Evolutionary conservation across 768 basidiomycete genomes (phyloP).

Genomic region (Lanmaoa pseudosensibilis): DNA sequence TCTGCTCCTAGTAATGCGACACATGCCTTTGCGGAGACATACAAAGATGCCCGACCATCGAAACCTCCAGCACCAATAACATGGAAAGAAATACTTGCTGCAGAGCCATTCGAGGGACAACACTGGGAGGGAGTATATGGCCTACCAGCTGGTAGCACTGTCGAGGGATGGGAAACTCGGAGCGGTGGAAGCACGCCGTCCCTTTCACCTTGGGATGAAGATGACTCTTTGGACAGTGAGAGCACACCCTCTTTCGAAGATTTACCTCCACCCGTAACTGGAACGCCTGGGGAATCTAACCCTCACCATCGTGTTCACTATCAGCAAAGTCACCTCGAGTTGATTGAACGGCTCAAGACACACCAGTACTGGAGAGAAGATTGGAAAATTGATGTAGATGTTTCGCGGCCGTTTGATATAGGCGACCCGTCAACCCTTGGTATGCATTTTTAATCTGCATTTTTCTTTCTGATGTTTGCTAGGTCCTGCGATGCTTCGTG

Average conservation of each 20-base stretch:
- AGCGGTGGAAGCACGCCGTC: constrained; percentile 65
- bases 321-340: constrained; percentile 39
- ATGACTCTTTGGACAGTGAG: constrained; percentile 35
- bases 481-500: constrained; percentile 49
- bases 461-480: background rate
- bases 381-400: constrained; percentile 53
- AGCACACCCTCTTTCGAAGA: constrained; percentile 16
- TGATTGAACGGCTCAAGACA: constrained; percentile 60
- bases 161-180: constrained; percentile 43
- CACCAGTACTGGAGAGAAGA: constrained; percentile 75
- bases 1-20: constrained; percentile 50
- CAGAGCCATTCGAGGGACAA: constrained; percentile 83
- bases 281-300: background rate
- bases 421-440: constrained; percentile 76
- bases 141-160: constrained; percentile 46
- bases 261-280: constrained; percentile 6
- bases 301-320: background rate
- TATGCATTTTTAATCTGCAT: constrained; percentile 23
- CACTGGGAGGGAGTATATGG: constrained; percentile 81
- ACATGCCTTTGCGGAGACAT: constrained; percentile 51
- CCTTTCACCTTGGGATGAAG: constrained; percentile 64
- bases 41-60: constrained; percentile 41
- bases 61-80: constrained; percentile 46
- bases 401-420: constrained; percentile 52
- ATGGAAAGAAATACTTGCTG: constrained; percentile 77